Evolutionary conservation across 345 rosid genomes (phyloP), one percentile per base, ranked within the genome.

Genomic region (Salix caprea): DNA sequence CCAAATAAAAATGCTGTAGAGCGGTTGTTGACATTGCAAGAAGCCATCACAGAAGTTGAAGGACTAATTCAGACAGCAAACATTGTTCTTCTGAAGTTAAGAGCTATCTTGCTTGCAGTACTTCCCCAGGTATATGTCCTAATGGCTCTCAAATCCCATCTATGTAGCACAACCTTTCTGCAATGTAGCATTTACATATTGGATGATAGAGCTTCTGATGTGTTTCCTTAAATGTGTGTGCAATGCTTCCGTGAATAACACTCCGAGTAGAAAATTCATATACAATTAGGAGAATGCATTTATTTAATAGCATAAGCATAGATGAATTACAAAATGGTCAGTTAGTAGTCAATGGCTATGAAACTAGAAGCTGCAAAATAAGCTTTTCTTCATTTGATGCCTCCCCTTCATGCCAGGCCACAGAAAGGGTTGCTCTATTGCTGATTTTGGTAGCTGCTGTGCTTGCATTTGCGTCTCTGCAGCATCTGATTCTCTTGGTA

Each of bases 1-100:
- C 94, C 96, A 7, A 86, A 80, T 83, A 86, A 89, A 77, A 95
- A 90, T 75, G 92, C 97, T n/a, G 93, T 95, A 13, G 97, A 91
- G 91, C 97, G 93, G 88, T 86, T 95, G 74, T 83, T 93, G 80
- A 44, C 89, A 58, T 81, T 93, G 52, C 99, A 93, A 81, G 97
- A 95, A 69, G 92, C 89, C 74, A 78, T 93, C 48, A 77, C 89
- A 70, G 94, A 90, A 66, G 73, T 85, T 24, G 97, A 93, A 85
- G 85, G 91, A 74, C 76, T 95, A 68, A 90, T 95, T 84, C 96
- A 91, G 83, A 75, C 87, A 10, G 93, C 86, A 54, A 95, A 95
- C 75, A 81, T 95, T 77, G 78, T 82, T 79, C 97, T 93, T 70
- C 90, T 95, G 83, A 93, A 95, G 87, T 85, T 93, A 71, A 86